Base-by-base conservation (phyloP, 192 early-diverging fungal species). In the Coemansia sp. region DNA sequence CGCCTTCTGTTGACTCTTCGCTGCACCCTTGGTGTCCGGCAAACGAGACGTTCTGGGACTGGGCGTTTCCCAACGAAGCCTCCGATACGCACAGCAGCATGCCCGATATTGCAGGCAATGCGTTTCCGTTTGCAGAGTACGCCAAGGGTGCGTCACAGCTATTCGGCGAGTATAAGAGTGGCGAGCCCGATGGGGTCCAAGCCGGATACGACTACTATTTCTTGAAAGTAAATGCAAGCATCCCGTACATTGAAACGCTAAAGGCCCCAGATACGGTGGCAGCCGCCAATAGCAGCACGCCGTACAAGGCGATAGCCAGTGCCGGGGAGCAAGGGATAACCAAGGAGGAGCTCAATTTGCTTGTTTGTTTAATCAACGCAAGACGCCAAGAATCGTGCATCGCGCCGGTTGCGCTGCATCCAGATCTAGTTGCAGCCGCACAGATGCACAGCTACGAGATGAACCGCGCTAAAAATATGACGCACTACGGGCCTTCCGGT, bases 361-460 rank as follows among this genome's bases (percentile, higher is more conserved):
- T 80, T 64, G 59, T 64, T 15, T 72, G 73, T 35, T 49, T 80
- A 31, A 52, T 80, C 53, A 84, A 84, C 49, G 59, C 77, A 3
- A 74, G 64, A 10, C 77, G 82, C 58, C 66, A 73, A 34, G 46
- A 55, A 4, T 66, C 77, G 29, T 75, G 82, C 28, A 33, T 77
- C 26, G 61, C 67, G 35, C 82, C 82, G 0, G 31, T 84, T 33
- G 74, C 70, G 0, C 61, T 80, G 25, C 63, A 75, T 23, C 42
- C 61, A 12, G 56, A 73, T 48, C 69, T 84, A 2, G 72, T 71
- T 46, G 63, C 66, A 0, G 56, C 77, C 0, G 77, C 82, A 8
- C 73, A 80, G 60, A 58, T 71, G 23, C 82, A 84, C 63, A 79
- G 76, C 64, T 73, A 80, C 59, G 74, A 71, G 59, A 74, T 76